These are phyloP conservation scores for Dacryopinax primogenitus DNA, from an alignment of 768 basidiomycete genomes.

Conservation along the genomic window DNA sequence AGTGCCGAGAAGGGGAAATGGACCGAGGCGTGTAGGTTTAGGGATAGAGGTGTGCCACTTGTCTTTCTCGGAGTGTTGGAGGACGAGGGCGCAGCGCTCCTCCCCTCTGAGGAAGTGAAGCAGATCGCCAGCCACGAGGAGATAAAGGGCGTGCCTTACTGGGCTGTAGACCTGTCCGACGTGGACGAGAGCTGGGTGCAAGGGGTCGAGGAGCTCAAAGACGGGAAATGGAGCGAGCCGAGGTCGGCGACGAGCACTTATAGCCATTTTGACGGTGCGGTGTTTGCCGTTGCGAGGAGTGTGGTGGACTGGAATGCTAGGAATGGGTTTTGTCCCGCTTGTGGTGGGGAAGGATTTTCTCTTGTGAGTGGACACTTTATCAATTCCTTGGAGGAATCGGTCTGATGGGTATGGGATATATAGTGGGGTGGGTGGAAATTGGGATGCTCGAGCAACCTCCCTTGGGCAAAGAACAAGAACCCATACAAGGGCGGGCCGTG, in stretches of 20 bases:
- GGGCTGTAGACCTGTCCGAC: conserved; percentile 61
- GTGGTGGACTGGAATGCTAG: conserved; percentile 88
- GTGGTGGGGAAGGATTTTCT: conserved; percentile 67
- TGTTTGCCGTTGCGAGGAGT: conserved; percentile 67
- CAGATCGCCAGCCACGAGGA: conserved; percentile 36
- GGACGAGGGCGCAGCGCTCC: conserved; percentile 35
- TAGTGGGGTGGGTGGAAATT: conserved; percentile 93
- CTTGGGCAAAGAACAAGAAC: conserved; percentile 55
- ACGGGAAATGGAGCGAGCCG: conserved; percentile 52
- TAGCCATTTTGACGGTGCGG: conserved; percentile 50
- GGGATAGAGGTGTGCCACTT: conserved; percentile 37
- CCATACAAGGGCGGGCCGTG: conserved; percentile 41
- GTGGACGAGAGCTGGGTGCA: conserved; percentile 22
- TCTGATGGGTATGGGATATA: neutral
- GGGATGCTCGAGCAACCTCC: conserved; percentile 58
- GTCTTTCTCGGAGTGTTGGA: conserved; percentile 77
- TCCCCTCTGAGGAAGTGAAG: conserved; percentile 54
- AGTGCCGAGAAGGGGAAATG: conserved; percentile 10
- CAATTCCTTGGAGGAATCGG: neutral
- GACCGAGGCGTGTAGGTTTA: conserved; percentile 16
- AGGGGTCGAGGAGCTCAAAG: conserved; percentile 28
- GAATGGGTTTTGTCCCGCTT: conserved; percentile 87
- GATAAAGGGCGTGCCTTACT: conserved; percentile 72
- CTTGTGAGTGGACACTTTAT: conserved; percentile 26
- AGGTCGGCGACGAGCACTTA: conserved; percentile 44